phyloP scores from a whole-genome alignment of 768 basidiomycete species.

The Pulveroboletus sp. region DNA sequence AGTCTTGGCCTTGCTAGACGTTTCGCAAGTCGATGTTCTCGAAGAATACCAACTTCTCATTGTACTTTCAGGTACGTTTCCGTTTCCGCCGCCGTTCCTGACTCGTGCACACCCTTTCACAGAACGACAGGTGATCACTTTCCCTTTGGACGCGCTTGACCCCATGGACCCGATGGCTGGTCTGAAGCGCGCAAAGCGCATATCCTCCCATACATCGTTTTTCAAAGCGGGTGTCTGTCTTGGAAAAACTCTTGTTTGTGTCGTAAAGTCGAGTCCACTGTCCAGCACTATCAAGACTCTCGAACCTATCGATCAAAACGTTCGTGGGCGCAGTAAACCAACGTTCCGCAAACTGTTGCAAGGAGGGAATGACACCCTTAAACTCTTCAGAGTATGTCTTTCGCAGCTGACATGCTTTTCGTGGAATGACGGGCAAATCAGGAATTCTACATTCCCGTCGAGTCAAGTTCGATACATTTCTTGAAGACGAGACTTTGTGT shows the following conservation, averaged over 20 bases:
- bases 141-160: slow-evolving; percentile 90
- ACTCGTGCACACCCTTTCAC: slow-evolving; percentile 6
- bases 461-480: slow-evolving; percentile 95
- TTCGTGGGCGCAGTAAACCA: slow-evolving; percentile 75
- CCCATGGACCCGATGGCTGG: slow-evolving; percentile 87
- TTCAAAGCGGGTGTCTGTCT: slow-evolving; percentile 96
- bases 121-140: slow-evolving; percentile 96
- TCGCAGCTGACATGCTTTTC: not conserved
- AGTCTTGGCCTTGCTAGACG: slow-evolving; percentile 84
- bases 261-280: slow-evolving; percentile 92
- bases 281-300: slow-evolving; percentile 97
- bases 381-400: slow-evolving; percentile 73
- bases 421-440: slow-evolving; percentile 27
- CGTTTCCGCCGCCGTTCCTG: not conserved
- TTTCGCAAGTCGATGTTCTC: slow-evolving; percentile 91
- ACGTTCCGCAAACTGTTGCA: slow-evolving; percentile 95
- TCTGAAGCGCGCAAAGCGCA: slow-evolving; percentile 88
- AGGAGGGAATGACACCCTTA: slow-evolving; percentile 91
- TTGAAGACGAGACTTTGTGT: slow-evolving; percentile 97
- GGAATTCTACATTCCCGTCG: slow-evolving; percentile 99
- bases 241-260: slow-evolving; percentile 87
- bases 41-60: slow-evolving; percentile 95
- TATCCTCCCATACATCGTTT: slow-evolving; percentile 94
- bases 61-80: slow-evolving; percentile 84
- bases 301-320: slow-evolving; percentile 90